Base-by-base conservation (phyloP, 306 rosid species). In the Prunus mongolica region DNA sequence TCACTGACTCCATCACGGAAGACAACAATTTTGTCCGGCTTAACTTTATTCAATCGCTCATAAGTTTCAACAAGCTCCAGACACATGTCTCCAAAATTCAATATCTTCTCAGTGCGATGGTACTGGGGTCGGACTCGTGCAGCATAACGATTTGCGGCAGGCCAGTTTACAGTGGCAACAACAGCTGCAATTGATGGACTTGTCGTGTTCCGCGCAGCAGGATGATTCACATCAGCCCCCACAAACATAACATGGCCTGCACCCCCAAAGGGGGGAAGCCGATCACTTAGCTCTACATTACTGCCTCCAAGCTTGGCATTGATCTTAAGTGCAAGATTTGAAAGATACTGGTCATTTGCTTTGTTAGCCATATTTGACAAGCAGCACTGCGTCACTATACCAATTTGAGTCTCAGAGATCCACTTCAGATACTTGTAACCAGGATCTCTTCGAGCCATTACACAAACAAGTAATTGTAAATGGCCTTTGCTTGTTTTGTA, bases 301-400 rank as follows among this genome's bases (percentile, higher is more conserved):
- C 97, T 92, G 62, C 97, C 97, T 73, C 97, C 97, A 69, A 92
- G 93, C 83, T 92, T 92, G 57, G 97, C 97, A 79, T 90, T 92
- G 75, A 92, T 87, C 88, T 92, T 92, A 46, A 88, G 89, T 24
- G 89, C 90, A 58, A 92, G 85, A 81, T 92, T 84, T 11, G 96
- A 83, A 62, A 85, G 82, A 84, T 81, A 82, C 71, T 81, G 87
- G 79, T 92, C 97, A 12, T 75, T 84, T 45, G 82, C 84, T 71
- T 67, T 75, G 72, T 81, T 86, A 68, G 89, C 89, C 73, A 55
- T 46, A n/a, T 8, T 4, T 51, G 93, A 78, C 86, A 92, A 84
- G 67, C 97, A 92, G 66, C 97, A 92, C 58, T 92, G 97, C 6
- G 97, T 90, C 76, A 92, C 89, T 16, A 92, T 65, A 61, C 97